Conservation (phyloP, 164 flowering plant genomes). For the Dillenia turbinata region DNA sequence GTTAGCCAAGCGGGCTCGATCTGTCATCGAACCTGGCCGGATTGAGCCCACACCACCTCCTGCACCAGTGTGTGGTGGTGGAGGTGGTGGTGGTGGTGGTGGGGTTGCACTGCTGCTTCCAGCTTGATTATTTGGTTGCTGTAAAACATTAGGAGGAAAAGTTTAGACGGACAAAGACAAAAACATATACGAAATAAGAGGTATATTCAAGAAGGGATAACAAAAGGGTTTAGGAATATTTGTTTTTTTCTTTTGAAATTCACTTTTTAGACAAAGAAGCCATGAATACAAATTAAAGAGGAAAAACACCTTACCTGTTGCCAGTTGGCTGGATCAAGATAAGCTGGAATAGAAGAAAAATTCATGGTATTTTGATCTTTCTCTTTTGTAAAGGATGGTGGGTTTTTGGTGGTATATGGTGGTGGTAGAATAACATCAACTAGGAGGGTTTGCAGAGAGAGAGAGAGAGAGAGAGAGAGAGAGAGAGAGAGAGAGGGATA, state of each 20-base stretch:
- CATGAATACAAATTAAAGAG: conserved; percentile 7
- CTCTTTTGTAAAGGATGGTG: conserved; percentile 41
- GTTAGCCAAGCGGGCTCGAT: conserved; percentile 53
- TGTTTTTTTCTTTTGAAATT: conserved; percentile 14
- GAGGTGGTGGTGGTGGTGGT: conserved; percentile 23
- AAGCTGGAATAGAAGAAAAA: conserved; percentile 51
- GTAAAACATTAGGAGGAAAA: conserved; percentile 9
- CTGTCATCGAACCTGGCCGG: conserved; percentile 52
- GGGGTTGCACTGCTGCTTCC: conserved; percentile 16
- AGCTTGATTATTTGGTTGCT: conserved; percentile 30
- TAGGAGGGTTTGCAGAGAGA: conserved; percentile 13
- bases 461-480: conserved; percentile 14
- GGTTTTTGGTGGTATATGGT: conserved; percentile 22
- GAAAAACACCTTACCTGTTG: conserved; percentile 31
- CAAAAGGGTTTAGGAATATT: conserved; percentile 19
- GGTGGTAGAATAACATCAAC: conserved; percentile 47
- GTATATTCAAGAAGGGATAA: conserved; percentile 31
- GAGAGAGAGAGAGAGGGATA: background rate
- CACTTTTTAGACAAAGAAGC: conserved; percentile 20
- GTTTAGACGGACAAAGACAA: conserved; percentile 2
- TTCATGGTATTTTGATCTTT: conserved; percentile 35
- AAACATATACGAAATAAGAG: conserved; percentile 15
- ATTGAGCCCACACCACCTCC: conserved; percentile 29
- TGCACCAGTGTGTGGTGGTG: conserved; percentile 11
- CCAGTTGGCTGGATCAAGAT: conserved; percentile 63